Evolutionary conservation across 2,329 filamentous ascomycete species (phyloP).

Genomic region (Lecanoromycetidae sp.): DNA sequence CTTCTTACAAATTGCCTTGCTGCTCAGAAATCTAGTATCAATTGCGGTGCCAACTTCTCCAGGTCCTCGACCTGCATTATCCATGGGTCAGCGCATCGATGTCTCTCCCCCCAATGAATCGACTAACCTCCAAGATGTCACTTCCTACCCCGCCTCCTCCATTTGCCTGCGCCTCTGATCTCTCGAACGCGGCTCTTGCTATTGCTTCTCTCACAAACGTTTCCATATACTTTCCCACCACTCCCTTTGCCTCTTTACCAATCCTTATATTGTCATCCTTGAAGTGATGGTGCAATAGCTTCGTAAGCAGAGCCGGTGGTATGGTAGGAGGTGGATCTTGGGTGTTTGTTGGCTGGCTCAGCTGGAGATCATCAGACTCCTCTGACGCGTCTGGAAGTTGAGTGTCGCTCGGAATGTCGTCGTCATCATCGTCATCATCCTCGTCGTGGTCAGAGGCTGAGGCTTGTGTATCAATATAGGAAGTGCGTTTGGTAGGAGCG

Average conservation of each 20-base stretch:
- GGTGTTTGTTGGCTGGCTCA: background rate
- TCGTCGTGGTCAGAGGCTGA: constrained; percentile 11
- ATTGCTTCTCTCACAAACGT: constrained; percentile 84
- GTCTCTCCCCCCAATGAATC: background rate
- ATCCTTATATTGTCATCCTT: constrained; percentile 57
- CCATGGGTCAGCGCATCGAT: constrained; percentile 4
- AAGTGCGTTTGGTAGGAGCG: constrained; percentile 7
- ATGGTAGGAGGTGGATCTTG: constrained; percentile 37
- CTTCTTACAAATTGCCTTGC: no score
- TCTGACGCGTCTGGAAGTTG: background rate
- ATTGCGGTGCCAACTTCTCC: constrained; percentile 73
- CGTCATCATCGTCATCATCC: constrained; percentile 1
- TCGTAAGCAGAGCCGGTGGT: constrained; percentile 60
- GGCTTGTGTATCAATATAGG: background rate
- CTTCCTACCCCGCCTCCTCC: constrained; percentile 28
- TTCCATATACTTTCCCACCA: constrained; percentile 77
- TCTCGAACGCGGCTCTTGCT: constrained; percentile 39
- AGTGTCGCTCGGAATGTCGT: background rate
- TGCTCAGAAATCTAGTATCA: constrained; percentile 75
- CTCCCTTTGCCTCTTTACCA: constrained; percentile 61
- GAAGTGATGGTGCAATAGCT: constrained; percentile 70
- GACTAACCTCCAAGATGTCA: constrained; percentile 54
- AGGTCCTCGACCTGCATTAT: constrained; percentile 62
- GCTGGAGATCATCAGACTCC: background rate
- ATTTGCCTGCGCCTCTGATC: constrained; percentile 26